Evolutionary conservation across 192 early-diverging fungal species (phyloP), one percentile per base, ranked within the genome.

Genomic region (Coemansia sp.): DNA sequence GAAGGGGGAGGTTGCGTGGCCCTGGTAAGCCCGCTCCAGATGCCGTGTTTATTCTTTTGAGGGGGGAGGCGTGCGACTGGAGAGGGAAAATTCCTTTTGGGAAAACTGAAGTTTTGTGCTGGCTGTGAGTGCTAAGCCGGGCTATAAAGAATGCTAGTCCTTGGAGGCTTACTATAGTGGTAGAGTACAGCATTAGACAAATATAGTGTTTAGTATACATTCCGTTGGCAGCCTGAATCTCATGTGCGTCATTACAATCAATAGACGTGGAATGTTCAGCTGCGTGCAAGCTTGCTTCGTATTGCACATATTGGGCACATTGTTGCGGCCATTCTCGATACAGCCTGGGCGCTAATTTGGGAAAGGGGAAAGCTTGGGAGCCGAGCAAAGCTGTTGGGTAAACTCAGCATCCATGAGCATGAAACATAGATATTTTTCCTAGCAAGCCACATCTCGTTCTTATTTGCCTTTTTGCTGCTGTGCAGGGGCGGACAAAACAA

Each of bases 161-260:
- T 20, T 14, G 38, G 50, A 53, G 51, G 51, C 51, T 40, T 56
- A 56, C 54, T 56, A 56, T 56, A 56, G 41, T 56, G 54, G 8
- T 42, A 42, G 31, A 31, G 28, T 33, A 14, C 28, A 15, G 48
- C 6, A 23, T 21, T 56, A 56, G 54, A 7, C 54, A 56, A 30
- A 56, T 56, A 56, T 56, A 56, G 54, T 56, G 54, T 28, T 56
- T 43, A 56, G 45, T 56, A 55, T 55, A 45, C 40, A 50, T 35
- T 35, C 7, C 33, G 33, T 35, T 35, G 6, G 33, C 33, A 35
- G 10, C 33, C 33, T 35, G 33, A 35, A 35, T 35, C 33, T 35
- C 33, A 7, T 35, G 33, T 35, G 33, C 33, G 7, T 35, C 33
- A 6, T 10, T 7, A 35, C 33, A 35, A 35, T 35, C 33, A 35